Base-by-base conservation (phyloP, 73 alveolate genomes). In the Breviolum minutum region DNA sequence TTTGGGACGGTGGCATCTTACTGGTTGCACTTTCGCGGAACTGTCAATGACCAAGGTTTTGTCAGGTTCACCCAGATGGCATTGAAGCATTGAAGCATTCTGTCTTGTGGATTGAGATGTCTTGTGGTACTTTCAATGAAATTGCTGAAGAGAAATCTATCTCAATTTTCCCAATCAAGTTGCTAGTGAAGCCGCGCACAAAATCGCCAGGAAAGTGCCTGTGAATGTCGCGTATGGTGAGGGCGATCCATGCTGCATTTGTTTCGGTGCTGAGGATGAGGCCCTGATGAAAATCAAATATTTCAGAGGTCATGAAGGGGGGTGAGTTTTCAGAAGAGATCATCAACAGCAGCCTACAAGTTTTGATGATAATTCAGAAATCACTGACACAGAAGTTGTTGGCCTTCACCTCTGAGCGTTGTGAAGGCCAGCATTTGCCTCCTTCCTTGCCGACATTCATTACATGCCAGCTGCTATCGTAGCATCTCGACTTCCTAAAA, bases 221-320 rank as follows among this genome's bases (percentile, higher is more conserved):
- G 98, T 92, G 70, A n/a, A 92, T 80, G 98, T 16, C 5, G 90
- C 98, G 60, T 92, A 61, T 54, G 98, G 98, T 66, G 98, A 92
- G 91, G 98, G 98, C 48, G 98, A 92, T 12, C 98, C 98, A 7
- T 92, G 98, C 90, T 92, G 98, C 80, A 92, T 92, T 63, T 92
- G 98, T 64, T 92, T 92, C 81, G 98, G 98, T 27, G 81, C 98
- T 26, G 98, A 61, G 90, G 98, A 92, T 17, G 98, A 92, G 98
- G 98, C 80, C 16, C 14, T 6, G 77, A 20, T 82, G 26, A 2
- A 2, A 40, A 40, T 40, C 54, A 40, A 73, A 73, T 3, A 17
- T 73, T 73, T 73, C 32, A 71, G 86, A 16, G 86, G 85, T 22
- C 48, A 14, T 32, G 61, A 3, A 27, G 29, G 48, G 86, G 48